Base-by-base conservation (phyloP, 768 basidiomycete genomes). In the Lactarius evosmus region DNA sequence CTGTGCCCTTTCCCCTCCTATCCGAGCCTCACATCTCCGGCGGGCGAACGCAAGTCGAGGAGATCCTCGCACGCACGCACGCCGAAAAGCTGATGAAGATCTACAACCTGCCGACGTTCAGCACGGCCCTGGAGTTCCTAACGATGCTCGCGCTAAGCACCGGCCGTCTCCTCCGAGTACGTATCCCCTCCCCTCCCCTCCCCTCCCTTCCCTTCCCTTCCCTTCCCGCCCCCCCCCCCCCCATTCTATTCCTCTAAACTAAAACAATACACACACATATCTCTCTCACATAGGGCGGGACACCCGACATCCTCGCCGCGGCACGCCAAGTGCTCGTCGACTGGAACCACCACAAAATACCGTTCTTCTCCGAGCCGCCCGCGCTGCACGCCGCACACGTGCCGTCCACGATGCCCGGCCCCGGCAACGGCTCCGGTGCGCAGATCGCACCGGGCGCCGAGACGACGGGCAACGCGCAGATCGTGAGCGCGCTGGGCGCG, bases 301-400 rank as follows among this genome's bases (percentile, higher is more conserved):
- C 93, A 0, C 95, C 96, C 1, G 94, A 98, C 74, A 74, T 95
- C 34, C 84, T 88, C 49, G 80, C 89, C 7, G 83, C 93, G 0
- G 93, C 95, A 0, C 86, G 92, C 34, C 85, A 88, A 16, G 82
- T 98, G 27, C 75, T 98, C 1, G 83, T 79, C 55, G 95, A 99
- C 72, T 99, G 96, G 95, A 98, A 98, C 70, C 85, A 92, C 62
- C 94, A 97, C 73, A 96, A 93, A 72, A 96, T 98, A 12, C 89
- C 92, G 0, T 98, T 92, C 76, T 91, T 82, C 76, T 91, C 93
- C 4, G 73, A 78, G 2, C 93, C 95, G 9, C 95, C 96, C 0
- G 71, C 78, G 8, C 73, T 91, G 2, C 93, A 95, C 72, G 88
- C 92, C 0, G 92, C 91, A 0, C 80, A 84, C 34, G 79, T 93